phyloP scores from a whole-genome alignment of 2,329 filamentous ascomycete species.

The Alternaria arbusti region DNA sequence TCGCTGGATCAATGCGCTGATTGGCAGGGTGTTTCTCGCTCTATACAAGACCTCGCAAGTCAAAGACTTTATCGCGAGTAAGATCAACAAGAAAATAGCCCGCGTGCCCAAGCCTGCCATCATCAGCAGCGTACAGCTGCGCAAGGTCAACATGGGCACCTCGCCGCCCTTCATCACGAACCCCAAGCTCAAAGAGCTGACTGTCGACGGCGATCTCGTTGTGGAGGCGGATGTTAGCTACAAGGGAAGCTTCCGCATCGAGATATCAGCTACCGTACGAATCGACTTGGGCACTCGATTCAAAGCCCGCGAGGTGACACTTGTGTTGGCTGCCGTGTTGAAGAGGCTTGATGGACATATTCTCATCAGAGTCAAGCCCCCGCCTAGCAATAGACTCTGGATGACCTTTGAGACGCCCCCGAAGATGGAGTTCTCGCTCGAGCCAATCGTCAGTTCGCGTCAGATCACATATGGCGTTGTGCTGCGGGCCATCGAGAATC shows the following conservation, averaged over 20 bases:
- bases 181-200: slow-evolving; percentile 84
- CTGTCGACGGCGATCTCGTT: slow-evolving; percentile 86
- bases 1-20: slow-evolving; percentile 89
- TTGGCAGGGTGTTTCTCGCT: slow-evolving; percentile 86
- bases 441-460: slow-evolving; percentile 91
- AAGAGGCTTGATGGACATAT: slow-evolving; percentile 86
- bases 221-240: slow-evolving; percentile 89
- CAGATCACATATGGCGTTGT: slow-evolving; percentile 96
- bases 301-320: slow-evolving; percentile 86
- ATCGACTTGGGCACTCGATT: slow-evolving; percentile 89
- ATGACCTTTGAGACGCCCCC: slow-evolving; percentile 93
- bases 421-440: slow-evolving; percentile 90
- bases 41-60: slow-evolving; percentile 84
- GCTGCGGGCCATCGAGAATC: slow-evolving; percentile 88
- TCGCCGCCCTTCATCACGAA: slow-evolving; percentile 89
- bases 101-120: slow-evolving; percentile 91
- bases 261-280: slow-evolving; percentile 89
- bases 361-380: slow-evolving; percentile 87
- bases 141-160: slow-evolving; percentile 84
- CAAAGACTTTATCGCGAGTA: slow-evolving; percentile 78
- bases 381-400: slow-evolving; percentile 96
- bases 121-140: slow-evolving; percentile 82
- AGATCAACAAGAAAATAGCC: slow-evolving; percentile 95
- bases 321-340: slow-evolving; percentile 84
- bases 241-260: slow-evolving; percentile 84